Base-by-base conservation (phyloP, 768 basidiomycete genomes). In the Tricholoma sp. region DNA sequence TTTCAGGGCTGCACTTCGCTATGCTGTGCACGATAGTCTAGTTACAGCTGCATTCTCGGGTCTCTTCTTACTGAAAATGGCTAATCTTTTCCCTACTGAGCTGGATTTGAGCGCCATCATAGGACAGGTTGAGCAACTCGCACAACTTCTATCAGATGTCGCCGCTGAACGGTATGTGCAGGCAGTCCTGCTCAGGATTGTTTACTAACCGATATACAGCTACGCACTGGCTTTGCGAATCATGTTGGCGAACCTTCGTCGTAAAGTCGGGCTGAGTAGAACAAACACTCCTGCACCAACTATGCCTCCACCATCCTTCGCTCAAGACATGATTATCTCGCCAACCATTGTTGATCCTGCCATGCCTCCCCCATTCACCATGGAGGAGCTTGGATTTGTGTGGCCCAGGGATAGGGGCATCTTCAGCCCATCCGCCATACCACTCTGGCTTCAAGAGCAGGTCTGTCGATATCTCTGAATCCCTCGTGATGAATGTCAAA, bases 41-140 rank as follows among this genome's bases (percentile, higher is more conserved):
- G 93, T 94, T 55, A 94, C 89, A 2, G 88, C 91, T 36, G 89
- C 92, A 8, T 95, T 96, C 72, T 91, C 91, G 13, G 93, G 90
- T 8, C 79, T 96, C 18, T 96, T 94, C 76, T 76, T 95, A 24
- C 80, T 96, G 56, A 96, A 96, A 74, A 94, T 96, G 88, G 94
- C 94, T 55, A 91, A 88, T 65, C 81, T 97, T 32, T 97, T 95
- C 77, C 93, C 93, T 0, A 74, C 84, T 12, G 91, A 94, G 64
- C 74, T 95, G 49, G 90, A 95, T 66, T 73, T 95, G 29, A 78
- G 74, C 15, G 79, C 80, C 8, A 91, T 95, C 67, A 87, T 84
- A 47, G 78, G 71, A 3, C 93, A 96, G 70, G 94, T 96, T 42
- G 91, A 94, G 66, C 91, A 96, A 69, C 80, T 98, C 36, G 88